Percentiles rank a stretch among this genome's conserved stretches.
phyloP scores from a whole-genome alignment of 495 filamentous ascomycete genomes.

The Alectoria sarmentosa region DNA sequence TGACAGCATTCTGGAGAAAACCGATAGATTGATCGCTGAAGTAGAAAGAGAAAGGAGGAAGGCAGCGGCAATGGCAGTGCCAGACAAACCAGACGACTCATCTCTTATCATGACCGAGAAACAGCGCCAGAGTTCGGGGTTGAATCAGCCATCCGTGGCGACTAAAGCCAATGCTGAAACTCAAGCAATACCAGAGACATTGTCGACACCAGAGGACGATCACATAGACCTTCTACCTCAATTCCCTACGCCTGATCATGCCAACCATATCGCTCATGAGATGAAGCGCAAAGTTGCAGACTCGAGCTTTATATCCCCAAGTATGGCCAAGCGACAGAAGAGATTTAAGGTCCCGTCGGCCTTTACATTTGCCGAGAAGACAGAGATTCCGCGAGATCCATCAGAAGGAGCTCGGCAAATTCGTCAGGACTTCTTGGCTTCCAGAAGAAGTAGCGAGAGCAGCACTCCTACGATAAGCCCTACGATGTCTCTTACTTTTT shows the following conservation, averaged over 20 bases:
- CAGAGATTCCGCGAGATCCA: constrained; percentile 20
- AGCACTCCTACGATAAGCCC: constrained; percentile 19
- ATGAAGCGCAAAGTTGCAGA: constrained; percentile 16
- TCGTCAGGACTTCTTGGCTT: constrained; percentile 26
- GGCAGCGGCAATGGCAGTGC: neutral
- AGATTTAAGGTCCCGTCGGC: constrained; percentile 1
- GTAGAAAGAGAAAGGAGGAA: neutral
- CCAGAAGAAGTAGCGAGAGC: constrained; percentile 20
- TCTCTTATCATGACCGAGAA: neutral
- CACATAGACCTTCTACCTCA: neutral
- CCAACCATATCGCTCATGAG: neutral
- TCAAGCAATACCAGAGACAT: neutral
- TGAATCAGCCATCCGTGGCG: neutral
- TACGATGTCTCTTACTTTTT: neutral
- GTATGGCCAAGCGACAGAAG: constrained; percentile 17
- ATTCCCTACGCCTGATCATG: neutral
- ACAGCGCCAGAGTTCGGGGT: neutral
- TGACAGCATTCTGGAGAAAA: neutral
- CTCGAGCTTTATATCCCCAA: constrained; percentile 11
- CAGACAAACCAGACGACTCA: neutral
- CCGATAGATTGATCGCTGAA: neutral
- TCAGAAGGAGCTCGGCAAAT: constrained; percentile 21
- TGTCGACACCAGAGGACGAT: neutral
- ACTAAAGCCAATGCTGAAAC: neutral
- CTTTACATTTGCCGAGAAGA: constrained; percentile 21